Conservation (phyloP, 139 green algal species). For the Micromonas pusilla region DNA sequence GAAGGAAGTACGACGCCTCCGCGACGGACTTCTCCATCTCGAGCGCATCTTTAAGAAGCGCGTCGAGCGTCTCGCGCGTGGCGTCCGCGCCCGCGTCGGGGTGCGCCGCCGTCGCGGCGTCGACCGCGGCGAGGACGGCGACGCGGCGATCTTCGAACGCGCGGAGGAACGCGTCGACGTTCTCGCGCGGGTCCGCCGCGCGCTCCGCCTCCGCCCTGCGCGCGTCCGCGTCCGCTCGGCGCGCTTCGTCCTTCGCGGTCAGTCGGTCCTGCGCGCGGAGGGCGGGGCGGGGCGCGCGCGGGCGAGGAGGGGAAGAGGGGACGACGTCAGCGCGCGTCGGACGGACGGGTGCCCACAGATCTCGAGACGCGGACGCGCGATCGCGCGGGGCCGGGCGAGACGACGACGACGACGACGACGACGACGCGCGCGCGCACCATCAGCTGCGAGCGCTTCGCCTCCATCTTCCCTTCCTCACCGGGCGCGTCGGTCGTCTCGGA, state of each 20-base stretch:
- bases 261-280: constrained; percentile 17
- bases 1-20: constrained; percentile 65
- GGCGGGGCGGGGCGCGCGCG: too few species aligned
- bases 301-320: too few species aligned
- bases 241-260: constrained; percentile 21
- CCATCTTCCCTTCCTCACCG: background rate
- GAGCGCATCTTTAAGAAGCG: background rate
- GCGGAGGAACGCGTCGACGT: background rate
- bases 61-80: constrained; percentile 3
- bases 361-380: too few species aligned
- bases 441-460: background rate
- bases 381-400: too few species aligned
- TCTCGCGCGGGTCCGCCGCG: background rate
- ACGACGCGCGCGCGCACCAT: background rate
- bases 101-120: background rate
- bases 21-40: constrained; percentile 43
- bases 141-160: background rate
- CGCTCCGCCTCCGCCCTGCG: background rate
- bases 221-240: constrained; percentile 18
- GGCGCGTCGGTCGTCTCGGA: too few species aligned
- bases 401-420: too few species aligned
- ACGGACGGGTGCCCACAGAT: too few species aligned
- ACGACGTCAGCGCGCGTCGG: too few species aligned
- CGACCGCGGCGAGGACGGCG: background rate
- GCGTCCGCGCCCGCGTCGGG: background rate